Percentiles rank a stretch among this genome's conserved stretches.
Evolutionary conservation across 1,139 yeast species (phyloP).

Genomic region (Kodamaea derodonti): DNA sequence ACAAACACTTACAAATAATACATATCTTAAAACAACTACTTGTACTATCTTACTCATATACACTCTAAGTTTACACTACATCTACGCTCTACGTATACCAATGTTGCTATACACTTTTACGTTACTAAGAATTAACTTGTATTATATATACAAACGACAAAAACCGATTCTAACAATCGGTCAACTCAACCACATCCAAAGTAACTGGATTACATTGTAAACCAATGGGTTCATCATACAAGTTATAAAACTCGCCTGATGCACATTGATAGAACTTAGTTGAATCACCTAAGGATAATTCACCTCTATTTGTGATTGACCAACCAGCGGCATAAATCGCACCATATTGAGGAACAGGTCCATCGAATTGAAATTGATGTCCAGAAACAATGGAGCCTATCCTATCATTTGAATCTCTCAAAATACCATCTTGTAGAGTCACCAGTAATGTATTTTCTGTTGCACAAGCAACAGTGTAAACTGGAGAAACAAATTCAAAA

Average conservation of each 20-base stretch:
- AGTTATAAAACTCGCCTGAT: conserved; percentile 40
- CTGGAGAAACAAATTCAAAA: conserved; percentile 19
- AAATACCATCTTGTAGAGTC: conserved; percentile 30
- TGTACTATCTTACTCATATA: too few relatives aligned
- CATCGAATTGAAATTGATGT: conserved; percentile 45
- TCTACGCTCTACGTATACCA: too few relatives aligned
- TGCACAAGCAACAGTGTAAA: conserved; percentile 33
- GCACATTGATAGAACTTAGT: conserved; percentile 40
- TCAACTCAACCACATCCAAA: conserved; percentile 34
- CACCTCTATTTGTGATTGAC: conserved; percentile 36
- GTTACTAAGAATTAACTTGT: too few relatives aligned
- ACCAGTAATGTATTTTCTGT: conserved; percentile 29
- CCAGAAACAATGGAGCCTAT: conserved; percentile 42
- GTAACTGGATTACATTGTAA: conserved; percentile 34
- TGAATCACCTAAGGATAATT: conserved; percentile 34
- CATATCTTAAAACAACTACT: too few relatives aligned
- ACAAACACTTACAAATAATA: too few relatives aligned
- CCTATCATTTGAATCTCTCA: conserved; percentile 32
- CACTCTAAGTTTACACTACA: too few relatives aligned
- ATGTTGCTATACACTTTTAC: too few relatives aligned
- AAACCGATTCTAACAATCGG: too few relatives aligned
- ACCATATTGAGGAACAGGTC: conserved; percentile 43
- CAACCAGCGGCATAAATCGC: conserved; percentile 42
- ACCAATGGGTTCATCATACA: conserved; percentile 32
- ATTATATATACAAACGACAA: too few relatives aligned